phyloP scores from a whole-genome alignment of 345 rosid species.

The Populus simonii region DNA sequence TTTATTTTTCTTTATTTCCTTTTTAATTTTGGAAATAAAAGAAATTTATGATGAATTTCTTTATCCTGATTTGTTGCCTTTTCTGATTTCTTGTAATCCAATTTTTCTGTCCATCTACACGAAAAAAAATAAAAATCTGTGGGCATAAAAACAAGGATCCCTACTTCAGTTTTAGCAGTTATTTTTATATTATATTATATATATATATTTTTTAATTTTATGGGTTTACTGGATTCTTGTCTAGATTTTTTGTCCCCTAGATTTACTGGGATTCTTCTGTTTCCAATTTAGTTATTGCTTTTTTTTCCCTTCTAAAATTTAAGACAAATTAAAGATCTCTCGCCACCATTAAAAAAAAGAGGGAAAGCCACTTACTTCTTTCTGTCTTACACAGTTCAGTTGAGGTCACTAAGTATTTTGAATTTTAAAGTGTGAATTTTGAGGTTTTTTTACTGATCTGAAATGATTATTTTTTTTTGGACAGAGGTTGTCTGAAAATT shows the following conservation, averaged over 20 bases:
- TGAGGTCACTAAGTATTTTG: not conserved
- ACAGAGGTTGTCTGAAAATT: constrained; percentile 12
- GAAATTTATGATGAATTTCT: not conserved
- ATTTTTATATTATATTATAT: not conserved
- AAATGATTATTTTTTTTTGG: not conserved
- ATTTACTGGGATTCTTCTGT: constrained; percentile 10
- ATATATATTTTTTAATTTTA: not conserved
- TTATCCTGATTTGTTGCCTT: not conserved
- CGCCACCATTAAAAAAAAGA: not conserved
- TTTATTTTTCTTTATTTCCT: not conserved
- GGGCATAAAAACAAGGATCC: not conserved
- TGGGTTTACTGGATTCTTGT: constrained; percentile 17
- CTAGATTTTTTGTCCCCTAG: not conserved
- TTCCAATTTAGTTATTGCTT: not conserved
- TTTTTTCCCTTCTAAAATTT: not conserved
- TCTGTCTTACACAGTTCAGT: not conserved
- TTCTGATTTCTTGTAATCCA: not conserved
- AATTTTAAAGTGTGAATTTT: not conserved
- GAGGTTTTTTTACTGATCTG: not conserved
- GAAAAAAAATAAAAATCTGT: no score
- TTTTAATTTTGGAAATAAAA: not conserved
- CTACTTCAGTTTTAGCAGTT: not conserved
- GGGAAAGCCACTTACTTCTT: not conserved
- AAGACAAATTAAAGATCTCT: not conserved
- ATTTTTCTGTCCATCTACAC: not conserved